phyloP scores from a whole-genome alignment of 208 protist genomes.

The Perkinsela sp. region DNA sequence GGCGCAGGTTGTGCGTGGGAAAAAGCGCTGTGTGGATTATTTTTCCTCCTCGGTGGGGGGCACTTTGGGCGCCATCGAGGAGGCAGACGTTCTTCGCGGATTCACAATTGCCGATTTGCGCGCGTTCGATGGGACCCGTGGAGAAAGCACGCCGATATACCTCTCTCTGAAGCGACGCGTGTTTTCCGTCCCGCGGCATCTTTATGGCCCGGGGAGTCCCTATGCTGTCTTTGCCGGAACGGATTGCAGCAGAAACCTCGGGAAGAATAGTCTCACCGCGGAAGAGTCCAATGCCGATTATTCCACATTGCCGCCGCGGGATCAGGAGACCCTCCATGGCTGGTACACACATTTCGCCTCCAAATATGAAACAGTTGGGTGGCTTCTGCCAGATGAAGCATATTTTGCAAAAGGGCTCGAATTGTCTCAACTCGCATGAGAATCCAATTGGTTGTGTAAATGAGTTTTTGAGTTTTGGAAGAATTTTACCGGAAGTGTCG shows the following conservation, averaged over 20 bases:
- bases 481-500: too few relatives aligned
- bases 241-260: constrained; percentile 25
- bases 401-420: constrained; percentile 7
- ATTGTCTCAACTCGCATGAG: too few relatives aligned
- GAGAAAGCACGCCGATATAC: constrained; percentile 18
- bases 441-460: too few relatives aligned
- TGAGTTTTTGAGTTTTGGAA: too few relatives aligned
- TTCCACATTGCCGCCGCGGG: constrained; percentile 21
- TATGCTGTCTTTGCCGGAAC: constrained; percentile 45
- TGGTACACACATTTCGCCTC: constrained; percentile 26
- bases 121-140: constrained; percentile 17
- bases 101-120: constrained; percentile 28
- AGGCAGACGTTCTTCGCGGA: constrained; percentile 7
- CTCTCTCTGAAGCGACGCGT: constrained; percentile 41
- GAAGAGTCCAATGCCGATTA: constrained; percentile 36
- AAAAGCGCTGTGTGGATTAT: too few relatives aligned
- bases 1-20: too few relatives aligned
- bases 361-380: constrained; percentile 51
- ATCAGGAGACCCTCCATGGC: constrained; percentile 23
- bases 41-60: too few relatives aligned
- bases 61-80: too few relatives aligned
- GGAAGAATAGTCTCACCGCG: constrained; percentile 18
- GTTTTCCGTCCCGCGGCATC: constrained; percentile 42
- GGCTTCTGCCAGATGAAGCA: constrained; percentile 24
- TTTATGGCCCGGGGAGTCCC: constrained; percentile 33